Base-by-base conservation (phyloP, 2,329 filamentous ascomycete genomes). In the Lachnellula willkommii region DNA sequence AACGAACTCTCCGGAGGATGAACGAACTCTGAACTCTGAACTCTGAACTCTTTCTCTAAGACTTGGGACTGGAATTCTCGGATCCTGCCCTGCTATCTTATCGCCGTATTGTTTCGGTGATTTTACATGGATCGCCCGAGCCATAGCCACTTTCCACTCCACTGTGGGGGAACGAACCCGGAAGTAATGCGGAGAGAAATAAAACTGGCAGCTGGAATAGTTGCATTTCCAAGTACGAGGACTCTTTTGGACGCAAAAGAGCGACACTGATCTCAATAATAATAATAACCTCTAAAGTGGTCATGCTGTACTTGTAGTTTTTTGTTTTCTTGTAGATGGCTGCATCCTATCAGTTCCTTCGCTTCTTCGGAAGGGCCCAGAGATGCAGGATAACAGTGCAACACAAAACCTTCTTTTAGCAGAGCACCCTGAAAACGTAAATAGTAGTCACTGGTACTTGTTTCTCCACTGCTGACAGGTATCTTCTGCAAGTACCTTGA, bases 331-430 rank as follows among this genome's bases (percentile, higher is more conserved):
- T 28, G 39, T 43, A 43, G n/a, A 42, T 43, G 49, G 5, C 12
- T 42, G 37, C 26, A 50, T 47, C 50, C 37, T 50, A 53, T 57
- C 50, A 56, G 40, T 47, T 32, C 40, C 40, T 56, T 60, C 59
- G 61, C 59, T 56, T 57, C 36, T 54, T 53, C 55, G 59, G 57
- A 61, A 61, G 37, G 50, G 47, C 50, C 54, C 58, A 54, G 53
- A 42, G 43, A 47, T 60, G 45, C 45, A 62, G 61, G 58, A 60
- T 53, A 47, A 52, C 36, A 46, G 52, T 36, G 55, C 47, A 55
- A 32, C 47, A 54, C 52, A 50, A 50, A 47, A 40, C 28, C 28
- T 32, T 32, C 28, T 32, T 32, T 32, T 9, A 32, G 8, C 7
- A 26, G 26, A 9, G 28, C 28, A 11, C 8, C 8, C 8, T 32